Evolutionary conservation across 768 basidiomycete genomes (phyloP), one percentile per base, ranked within the genome.

Genomic region (Gymnopilus dilepis): DNA sequence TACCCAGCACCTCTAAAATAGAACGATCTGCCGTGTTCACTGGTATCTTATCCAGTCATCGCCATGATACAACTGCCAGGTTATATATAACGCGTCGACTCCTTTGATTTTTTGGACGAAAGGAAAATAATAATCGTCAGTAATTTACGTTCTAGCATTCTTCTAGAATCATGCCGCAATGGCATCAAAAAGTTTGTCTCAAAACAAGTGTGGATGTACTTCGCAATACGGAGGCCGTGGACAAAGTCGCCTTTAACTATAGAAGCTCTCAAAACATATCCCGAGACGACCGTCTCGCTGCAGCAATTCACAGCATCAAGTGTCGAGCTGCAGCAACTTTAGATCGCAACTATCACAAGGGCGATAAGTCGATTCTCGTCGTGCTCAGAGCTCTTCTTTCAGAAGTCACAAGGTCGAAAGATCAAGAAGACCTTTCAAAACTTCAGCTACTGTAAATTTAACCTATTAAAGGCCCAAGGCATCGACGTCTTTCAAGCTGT

Each of bases 281-380:
- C 43, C 24, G 30, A 50, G 47, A 19, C 30, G 47, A 50, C 47
- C 47, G 30, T 30, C 31, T 15, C 15, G 26, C 26, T 12, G 13
- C 22, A 31, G 28, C 5, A 50, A n/a, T 50, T 50, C 47, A n/a
- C 47, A 50, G 47, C 47, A 50, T 50, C 28, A 50, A 26, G 43
- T 24, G 43, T 45, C 1, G 43, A 26, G 15, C 7, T 28, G 47
- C 28, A 31, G 17, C 28, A 31, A 13, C 28, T 30, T 50, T 28
- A n/a, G 28, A 50, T 50, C 28, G 26, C 47, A 50, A 19, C 47
- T 50, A 50, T 50, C 30, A 30, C 26, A 19, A 28, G 24, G 47
- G 47, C 15, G 30, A 30, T 50, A 30, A 9, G 47, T 19, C 47
- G 28, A 50, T 28, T 5, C 31, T 50, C 15, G 9, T 22, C 45